Conservation (phyloP, 768 basidiomycete species). For the Leccinum longicurvipes region DNA sequence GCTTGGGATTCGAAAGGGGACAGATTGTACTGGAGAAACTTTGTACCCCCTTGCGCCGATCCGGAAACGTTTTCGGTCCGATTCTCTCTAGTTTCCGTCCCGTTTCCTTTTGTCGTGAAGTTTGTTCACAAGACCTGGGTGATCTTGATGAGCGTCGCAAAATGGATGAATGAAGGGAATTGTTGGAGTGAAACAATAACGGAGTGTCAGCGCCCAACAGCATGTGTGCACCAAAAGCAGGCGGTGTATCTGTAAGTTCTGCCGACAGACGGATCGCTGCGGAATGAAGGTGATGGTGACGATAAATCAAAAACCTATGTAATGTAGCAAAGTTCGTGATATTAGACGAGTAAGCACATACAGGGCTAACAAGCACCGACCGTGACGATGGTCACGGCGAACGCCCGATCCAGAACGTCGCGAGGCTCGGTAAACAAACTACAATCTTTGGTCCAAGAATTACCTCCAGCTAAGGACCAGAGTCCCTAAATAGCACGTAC, state of each 20-base stretch:
- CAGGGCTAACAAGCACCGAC: background rate
- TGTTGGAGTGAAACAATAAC: no score
- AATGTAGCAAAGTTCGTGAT: background rate
- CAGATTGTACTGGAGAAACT: background rate
- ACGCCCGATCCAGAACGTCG: conserved; percentile 9
- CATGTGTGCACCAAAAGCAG: no score
- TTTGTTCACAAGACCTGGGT: background rate
- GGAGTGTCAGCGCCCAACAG: no score
- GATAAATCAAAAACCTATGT: background rate
- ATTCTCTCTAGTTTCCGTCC: background rate
- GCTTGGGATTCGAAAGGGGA: background rate
- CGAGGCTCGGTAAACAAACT: conserved; percentile 8
- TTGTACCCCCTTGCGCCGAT: background rate
- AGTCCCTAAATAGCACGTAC: conserved; percentile 8
- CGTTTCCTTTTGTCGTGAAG: background rate
- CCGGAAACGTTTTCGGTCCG: background rate
- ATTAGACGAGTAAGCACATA: background rate
- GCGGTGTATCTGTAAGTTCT: no score
- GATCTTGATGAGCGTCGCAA: background rate
- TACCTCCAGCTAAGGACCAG: conserved; percentile 21
- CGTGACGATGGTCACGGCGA: background rate
- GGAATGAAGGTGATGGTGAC: no score
- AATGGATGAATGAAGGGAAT: no score
- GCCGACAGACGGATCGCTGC: no score
- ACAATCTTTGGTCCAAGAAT: background rate